Evolutionary conservation across 1,139 yeast genomes (phyloP).

Genomic region (Nakaseomyces bracarensis): DNA sequence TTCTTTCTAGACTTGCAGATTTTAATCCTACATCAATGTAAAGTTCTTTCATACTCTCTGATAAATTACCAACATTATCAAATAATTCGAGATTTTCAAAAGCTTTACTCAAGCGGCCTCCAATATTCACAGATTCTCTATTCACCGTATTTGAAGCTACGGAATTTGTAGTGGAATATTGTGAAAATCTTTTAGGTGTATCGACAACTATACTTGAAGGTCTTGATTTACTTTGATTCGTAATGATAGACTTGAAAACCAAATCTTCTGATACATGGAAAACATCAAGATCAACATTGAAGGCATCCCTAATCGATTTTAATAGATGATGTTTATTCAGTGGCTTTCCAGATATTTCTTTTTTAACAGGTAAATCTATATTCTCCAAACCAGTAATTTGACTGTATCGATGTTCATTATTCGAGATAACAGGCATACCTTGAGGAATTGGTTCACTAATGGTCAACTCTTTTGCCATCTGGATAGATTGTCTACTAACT

Average conservation of each 20-base stretch:
- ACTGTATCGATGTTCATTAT: conserved; percentile 14
- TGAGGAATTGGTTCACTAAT: conserved; percentile 14
- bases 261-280: conserved; percentile 46
- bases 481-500: conserved; percentile 18
- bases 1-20: conserved; percentile 52
- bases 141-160: conserved; percentile 11
- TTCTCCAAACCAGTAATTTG: conserved; percentile 34
- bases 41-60: conserved; percentile 31
- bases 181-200: conserved; percentile 37
- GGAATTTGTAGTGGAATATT: conserved; percentile 15
- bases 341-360: conserved; percentile 32
- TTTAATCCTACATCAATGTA: conserved; percentile 43
- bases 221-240: conserved; percentile 32
- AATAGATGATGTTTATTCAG: conserved; percentile 41
- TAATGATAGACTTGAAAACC: conserved; percentile 45
- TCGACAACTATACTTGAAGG: conserved; percentile 43
- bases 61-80: conserved; percentile 21
- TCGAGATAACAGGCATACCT: neutral
- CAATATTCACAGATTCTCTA: conserved; percentile 24
- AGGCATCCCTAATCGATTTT: conserved; percentile 48
- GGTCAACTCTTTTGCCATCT: conserved; percentile 16
- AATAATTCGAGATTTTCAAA: conserved; percentile 33
- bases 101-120: conserved; percentile 24
- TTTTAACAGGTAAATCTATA: conserved; percentile 30
- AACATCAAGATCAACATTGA: conserved; percentile 48